Evolutionary conservation across 345 rosid genomes (phyloP).

Genomic region (Aquilaria malaccensis): DNA sequence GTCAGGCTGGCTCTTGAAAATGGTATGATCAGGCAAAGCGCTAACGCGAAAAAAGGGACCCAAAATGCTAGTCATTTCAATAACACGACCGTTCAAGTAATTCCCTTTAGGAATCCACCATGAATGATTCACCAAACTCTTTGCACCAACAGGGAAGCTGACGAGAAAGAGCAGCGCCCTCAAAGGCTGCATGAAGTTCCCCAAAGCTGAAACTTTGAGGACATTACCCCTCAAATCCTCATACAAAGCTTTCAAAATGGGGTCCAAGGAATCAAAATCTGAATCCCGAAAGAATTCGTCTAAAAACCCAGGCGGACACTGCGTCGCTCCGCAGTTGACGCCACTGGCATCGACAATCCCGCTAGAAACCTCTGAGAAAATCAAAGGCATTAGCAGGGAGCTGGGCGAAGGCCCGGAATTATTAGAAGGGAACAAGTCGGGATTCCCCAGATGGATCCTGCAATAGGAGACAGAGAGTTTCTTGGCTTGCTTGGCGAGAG

Average conservation of each 20-base stretch:
- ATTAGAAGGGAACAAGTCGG: conserved; percentile 43
- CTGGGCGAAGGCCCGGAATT: conserved; percentile 5
- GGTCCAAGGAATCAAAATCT: conserved; percentile 77
- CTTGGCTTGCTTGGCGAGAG: conserved; percentile 51
- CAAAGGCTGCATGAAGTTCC: conserved; percentile 83
- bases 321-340: conserved; percentile 31
- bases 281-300: conserved; percentile 79
- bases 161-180: conserved; percentile 74
- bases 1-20: conserved; percentile 92
- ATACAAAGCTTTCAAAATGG: conserved; percentile 63
- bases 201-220: conserved; percentile 68
- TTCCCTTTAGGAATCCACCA: conserved; percentile 96
- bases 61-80: conserved; percentile 93
- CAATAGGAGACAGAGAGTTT: conserved; percentile 65
- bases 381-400: conserved; percentile 62
- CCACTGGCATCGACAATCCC: conserved; percentile 56
- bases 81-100: conserved; percentile 84
- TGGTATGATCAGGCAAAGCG: conserved; percentile 71
- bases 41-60: conserved; percentile 98
- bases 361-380: conserved; percentile 51
- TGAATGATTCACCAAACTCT: conserved; percentile 67
- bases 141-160: conserved; percentile 67
- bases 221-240: conserved; percentile 92
- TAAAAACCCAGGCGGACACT: conserved; percentile 68
- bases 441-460: conserved; percentile 72